Conservation (phyloP, 1,284 basidiomycete genomes). For the Trametes pubescens region DNA sequence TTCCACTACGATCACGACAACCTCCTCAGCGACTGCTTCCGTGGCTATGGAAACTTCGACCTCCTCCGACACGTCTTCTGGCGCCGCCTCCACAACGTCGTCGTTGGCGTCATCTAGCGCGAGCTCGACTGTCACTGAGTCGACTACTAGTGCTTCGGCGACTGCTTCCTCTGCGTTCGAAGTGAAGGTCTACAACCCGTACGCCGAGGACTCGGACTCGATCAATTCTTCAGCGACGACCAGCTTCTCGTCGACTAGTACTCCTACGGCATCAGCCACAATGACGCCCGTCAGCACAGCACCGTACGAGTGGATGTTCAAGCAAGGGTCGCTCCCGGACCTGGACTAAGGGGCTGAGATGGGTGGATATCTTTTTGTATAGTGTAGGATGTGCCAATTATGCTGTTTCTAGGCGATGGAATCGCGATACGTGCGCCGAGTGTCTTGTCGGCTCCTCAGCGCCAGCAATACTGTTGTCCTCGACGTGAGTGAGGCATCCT, state of each 20-base stretch:
- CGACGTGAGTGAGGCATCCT: no score
- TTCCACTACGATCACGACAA: not conserved
- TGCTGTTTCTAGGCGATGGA: not conserved
- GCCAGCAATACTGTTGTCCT: no score
- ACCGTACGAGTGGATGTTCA: conserved; percentile 55
- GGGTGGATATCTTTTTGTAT: not conserved
- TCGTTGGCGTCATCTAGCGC: conserved; percentile 19
- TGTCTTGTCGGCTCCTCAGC: no score
- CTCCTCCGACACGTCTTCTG: conserved; percentile 2
- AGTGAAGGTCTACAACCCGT: conserved; percentile 28
- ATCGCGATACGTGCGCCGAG: not conserved
- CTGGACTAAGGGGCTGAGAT: conserved; percentile 5
- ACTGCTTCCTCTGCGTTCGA: conserved; percentile 27
- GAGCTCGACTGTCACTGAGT: conserved; percentile 10
- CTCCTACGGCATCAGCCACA: conserved; percentile 23
- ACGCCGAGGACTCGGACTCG: conserved; percentile 13
- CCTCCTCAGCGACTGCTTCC: not conserved
- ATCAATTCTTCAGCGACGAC: conserved; percentile 2
- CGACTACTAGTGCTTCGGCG: conserved; percentile 32
- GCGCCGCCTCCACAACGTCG: conserved; percentile 35
- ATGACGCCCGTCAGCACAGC: conserved; percentile 50
- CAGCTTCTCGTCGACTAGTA: conserved; percentile 7
- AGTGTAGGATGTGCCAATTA: not conserved
- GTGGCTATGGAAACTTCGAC: not conserved
- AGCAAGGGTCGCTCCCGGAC: conserved; percentile 24